Conservation (phyloP, 2,329 filamentous ascomycete species). For the Xylariaceae sp. region DNA sequence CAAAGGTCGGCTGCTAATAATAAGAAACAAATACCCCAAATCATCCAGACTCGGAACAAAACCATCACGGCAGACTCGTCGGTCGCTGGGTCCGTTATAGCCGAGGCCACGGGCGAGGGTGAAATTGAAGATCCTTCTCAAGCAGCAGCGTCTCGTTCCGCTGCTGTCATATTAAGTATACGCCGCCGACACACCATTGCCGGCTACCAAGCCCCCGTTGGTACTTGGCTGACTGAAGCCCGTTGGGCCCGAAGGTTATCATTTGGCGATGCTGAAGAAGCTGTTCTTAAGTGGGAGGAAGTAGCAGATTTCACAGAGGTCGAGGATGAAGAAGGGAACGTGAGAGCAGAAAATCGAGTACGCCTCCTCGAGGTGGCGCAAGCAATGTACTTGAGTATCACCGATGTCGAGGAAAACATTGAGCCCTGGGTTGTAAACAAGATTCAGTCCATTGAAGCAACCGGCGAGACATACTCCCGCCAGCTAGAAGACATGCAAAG, state of each 20-base stretch:
- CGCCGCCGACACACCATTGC: constrained; percentile 68
- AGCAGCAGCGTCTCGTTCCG: constrained; percentile 54
- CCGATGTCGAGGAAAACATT: constrained; percentile 58
- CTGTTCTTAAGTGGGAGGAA: constrained; percentile 71
- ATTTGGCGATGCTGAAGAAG: constrained; percentile 77
- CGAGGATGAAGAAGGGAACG: constrained; percentile 39
- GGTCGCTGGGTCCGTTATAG: constrained; percentile 63
- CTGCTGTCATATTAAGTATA: constrained; percentile 56
- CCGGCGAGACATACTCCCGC: constrained; percentile 67
- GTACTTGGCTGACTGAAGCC: constrained; percentile 56
- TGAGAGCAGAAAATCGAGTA: constrained; percentile 22
- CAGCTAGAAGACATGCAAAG: constrained; percentile 71
- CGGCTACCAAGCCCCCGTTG: constrained; percentile 41
- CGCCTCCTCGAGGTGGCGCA: constrained; percentile 60
- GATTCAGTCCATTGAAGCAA: constrained; percentile 59
- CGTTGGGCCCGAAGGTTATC: constrained; percentile 76
- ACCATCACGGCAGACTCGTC: constrained; percentile 56
- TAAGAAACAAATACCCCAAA: constrained; percentile 30
- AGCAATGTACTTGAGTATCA: constrained; percentile 60
- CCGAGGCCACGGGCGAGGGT: constrained; percentile 63
- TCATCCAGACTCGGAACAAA: constrained; percentile 33
- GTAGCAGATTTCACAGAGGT: constrained; percentile 53
- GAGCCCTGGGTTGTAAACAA: constrained; percentile 68
- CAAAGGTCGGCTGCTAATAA: constrained; percentile 30
- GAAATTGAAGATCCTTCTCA: constrained; percentile 64